These are phyloP conservation scores for Cutaneotrichosporon sp. DNA, from an alignment of 1,284 basidiomycete species.

Conservation along the genomic window DNA sequence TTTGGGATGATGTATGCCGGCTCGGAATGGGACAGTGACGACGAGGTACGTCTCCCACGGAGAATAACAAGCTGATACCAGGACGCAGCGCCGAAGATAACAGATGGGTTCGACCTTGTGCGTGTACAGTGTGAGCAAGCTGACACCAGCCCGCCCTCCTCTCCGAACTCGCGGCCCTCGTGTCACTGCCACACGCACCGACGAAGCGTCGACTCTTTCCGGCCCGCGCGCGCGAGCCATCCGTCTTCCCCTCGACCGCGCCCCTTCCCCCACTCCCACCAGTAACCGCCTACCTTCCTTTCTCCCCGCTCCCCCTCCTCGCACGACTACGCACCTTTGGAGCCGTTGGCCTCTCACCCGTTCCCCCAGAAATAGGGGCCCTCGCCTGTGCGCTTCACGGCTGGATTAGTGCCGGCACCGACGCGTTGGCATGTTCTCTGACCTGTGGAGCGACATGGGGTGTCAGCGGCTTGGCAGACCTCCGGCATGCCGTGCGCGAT, in stretches of 20 bases:
- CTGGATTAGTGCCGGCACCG: conserved; percentile 30
- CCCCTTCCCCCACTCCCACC: conserved; percentile 30
- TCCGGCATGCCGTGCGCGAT: conserved; percentile 10
- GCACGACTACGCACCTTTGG: conserved; percentile 36
- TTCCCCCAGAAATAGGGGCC: conserved; percentile 25
- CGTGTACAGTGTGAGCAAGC: neutral
- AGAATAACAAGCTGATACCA: neutral
- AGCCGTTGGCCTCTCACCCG: conserved; percentile 25
- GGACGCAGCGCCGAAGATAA: neutral
- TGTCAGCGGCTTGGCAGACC: conserved; percentile 16
- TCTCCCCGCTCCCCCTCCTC: conserved; percentile 40
- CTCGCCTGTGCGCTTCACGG: conserved; percentile 31
- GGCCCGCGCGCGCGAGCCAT: neutral
- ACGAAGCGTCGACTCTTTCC: conserved; percentile 17
- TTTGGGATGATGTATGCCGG: conserved; percentile 22
- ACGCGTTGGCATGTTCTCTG: conserved; percentile 30
- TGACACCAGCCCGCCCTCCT: conserved; percentile 15
- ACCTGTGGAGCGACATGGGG: conserved; percentile 20
- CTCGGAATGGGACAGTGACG: conserved; percentile 20
- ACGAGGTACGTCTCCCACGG: conserved; percentile 1
- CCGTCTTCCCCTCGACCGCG: conserved; percentile 30
- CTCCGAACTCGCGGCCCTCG: conserved; percentile 15
- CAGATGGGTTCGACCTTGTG: neutral
- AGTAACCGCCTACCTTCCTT: conserved; percentile 32
- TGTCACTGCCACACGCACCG: neutral